phyloP scores from a whole-genome alignment of 1,139 yeast species.

The Yamadazyma spencermartinsiae region DNA sequence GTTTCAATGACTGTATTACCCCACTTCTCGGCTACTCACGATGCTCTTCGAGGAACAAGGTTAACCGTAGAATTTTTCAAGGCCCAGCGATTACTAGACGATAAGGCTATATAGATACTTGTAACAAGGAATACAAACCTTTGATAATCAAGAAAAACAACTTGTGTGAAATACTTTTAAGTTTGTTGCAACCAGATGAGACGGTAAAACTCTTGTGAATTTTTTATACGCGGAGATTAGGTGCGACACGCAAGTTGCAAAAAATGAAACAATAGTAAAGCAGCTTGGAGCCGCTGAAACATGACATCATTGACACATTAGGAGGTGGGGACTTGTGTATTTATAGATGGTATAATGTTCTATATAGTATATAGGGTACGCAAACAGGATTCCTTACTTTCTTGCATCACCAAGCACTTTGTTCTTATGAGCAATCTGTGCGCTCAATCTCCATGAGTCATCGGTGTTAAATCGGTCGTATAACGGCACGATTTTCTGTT shows the following conservation, averaged over 20 bases:
- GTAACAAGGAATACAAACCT: too few species aligned
- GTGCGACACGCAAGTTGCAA: background rate
- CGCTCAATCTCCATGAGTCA: constrained; percentile 45
- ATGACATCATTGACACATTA: too few species aligned
- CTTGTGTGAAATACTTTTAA: too few species aligned
- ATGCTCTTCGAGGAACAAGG: too few species aligned
- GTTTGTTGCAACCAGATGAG: background rate
- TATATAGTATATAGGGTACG: too few species aligned
- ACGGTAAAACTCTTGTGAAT: background rate
- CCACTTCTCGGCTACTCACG: too few species aligned
- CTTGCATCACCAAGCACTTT: constrained; percentile 25
- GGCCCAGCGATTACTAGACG: too few species aligned
- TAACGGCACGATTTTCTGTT: constrained; percentile 62
- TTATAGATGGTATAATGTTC: background rate
- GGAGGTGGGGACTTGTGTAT: background rate
- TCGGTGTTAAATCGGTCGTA: constrained; percentile 55
- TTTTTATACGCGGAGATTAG: background rate
- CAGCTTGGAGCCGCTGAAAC: too few species aligned
- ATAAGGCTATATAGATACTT: too few species aligned
- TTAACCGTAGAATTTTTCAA: too few species aligned
- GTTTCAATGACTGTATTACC: background rate
- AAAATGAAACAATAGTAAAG: too few species aligned
- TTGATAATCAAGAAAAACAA: too few species aligned
- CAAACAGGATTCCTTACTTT: background rate
- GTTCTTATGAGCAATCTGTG: constrained; percentile 34